Evolutionary conservation across 2,329 filamentous ascomycete species (phyloP).

Genomic region (Apiospora malaysiana): DNA sequence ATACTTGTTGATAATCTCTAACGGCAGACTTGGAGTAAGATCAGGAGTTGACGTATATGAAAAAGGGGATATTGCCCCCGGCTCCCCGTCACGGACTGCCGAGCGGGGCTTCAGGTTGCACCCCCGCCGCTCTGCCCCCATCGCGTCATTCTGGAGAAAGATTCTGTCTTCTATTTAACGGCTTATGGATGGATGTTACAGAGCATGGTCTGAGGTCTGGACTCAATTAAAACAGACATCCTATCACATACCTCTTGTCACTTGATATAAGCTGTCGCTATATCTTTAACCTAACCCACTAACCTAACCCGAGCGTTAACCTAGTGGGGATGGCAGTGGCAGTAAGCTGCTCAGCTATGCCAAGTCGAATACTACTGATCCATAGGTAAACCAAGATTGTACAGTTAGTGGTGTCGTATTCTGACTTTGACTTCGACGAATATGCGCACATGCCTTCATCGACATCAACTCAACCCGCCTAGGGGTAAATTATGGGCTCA

Average conservation of each 20-base stretch:
- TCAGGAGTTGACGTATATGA: not conserved
- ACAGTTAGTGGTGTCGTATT: not conserved
- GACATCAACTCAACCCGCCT: not conserved
- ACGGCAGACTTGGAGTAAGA: not conserved
- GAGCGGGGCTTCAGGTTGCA: conserved; percentile 9
- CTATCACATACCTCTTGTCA: too few relatives aligned
- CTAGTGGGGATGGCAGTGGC: too few relatives aligned
- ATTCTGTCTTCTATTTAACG: not conserved
- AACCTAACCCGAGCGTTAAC: too few relatives aligned
- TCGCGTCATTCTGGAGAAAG: conserved; percentile 5
- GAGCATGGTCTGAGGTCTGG: not conserved
- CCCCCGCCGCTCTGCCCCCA: too few relatives aligned
- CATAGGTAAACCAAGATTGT: too few relatives aligned
- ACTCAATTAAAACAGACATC: too few relatives aligned
- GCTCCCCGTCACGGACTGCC: not conserved
- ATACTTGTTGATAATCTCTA: not conserved
- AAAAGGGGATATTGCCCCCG: not conserved
- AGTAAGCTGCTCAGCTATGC: too few relatives aligned
- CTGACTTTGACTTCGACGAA: not conserved
- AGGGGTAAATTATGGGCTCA: not conserved
- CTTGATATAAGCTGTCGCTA: too few relatives aligned
- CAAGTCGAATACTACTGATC: too few relatives aligned
- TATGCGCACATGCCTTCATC: not conserved
- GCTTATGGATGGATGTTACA: not conserved
- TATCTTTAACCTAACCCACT: too few relatives aligned